Percentiles rank a stretch among this genome's conserved stretches.
These are phyloP conservation scores for Vitis hybrid DNA, from an alignment of 177 flowering plant genomes.

Conservation along the genomic window DNA sequence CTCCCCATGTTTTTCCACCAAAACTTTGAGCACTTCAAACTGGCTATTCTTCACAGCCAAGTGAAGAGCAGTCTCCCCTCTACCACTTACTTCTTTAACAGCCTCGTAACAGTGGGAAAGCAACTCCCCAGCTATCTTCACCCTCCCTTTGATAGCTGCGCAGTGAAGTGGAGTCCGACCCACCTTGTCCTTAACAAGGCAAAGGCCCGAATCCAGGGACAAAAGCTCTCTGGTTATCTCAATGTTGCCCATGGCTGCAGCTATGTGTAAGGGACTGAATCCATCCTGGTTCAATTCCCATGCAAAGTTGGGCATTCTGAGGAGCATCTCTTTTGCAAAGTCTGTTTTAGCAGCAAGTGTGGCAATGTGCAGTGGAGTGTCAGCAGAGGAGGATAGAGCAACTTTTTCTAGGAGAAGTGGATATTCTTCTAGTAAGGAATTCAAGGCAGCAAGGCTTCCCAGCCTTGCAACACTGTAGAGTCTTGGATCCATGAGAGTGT, in stretches of 20 bases:
- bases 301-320: not conserved
- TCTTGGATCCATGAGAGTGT: not conserved
- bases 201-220: not conserved
- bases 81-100: not conserved
- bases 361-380: not conserved
- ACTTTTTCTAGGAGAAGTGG: not conserved
- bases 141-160: conserved; percentile 2
- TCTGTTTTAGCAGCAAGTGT: not conserved
- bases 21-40: not conserved
- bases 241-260: not conserved
- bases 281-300: not conserved
- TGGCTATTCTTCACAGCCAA: conserved; percentile 6
- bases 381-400: not conserved
- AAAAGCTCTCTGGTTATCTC: not conserved
- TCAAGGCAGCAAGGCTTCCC: not conserved
- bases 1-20: not conserved
- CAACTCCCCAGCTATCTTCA: not conserved
- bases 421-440: not conserved
- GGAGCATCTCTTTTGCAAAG: not conserved
- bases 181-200: not conserved
- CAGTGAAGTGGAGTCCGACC: conserved; percentile 7
- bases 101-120: not conserved
- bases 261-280: not conserved
- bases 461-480: not conserved
- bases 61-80: conserved; percentile 9